These are phyloP conservation scores for Colletotrichum sp. DNA, from an alignment of 2,329 filamentous ascomycete species.

Conservation along the genomic window DNA sequence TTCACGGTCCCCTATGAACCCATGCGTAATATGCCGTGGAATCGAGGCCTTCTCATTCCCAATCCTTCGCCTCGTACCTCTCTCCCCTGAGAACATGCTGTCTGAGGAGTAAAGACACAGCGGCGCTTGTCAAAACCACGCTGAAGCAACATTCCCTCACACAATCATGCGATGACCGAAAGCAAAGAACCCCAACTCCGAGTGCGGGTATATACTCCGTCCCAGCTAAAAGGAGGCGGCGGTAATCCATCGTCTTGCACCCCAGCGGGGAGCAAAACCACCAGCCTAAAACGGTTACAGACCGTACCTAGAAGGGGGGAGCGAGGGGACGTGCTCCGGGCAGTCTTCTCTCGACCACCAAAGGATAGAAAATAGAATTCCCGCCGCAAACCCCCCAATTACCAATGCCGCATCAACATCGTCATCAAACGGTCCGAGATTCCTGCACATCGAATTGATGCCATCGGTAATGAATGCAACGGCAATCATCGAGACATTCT, in stretches of 20 bases:
- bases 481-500: not conserved
- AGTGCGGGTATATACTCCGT: conserved; percentile 3
- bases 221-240: not conserved
- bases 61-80: not conserved
- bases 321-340: not conserved
- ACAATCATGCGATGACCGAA: not conserved
- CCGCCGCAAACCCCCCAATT: not conserved
- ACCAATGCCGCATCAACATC: not conserved
- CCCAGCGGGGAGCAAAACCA: not conserved
- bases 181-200: not conserved
- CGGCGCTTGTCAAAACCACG: not conserved
- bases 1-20: not conserved
- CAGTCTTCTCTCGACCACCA: not conserved
- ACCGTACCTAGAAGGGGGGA: not conserved
- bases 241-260: not conserved
- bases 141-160: not conserved
- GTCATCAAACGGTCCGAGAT: not conserved
- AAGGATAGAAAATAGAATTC: not conserved
- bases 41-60: not conserved
- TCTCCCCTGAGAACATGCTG: not conserved
- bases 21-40: not conserved
- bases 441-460: not conserved
- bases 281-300: not conserved
- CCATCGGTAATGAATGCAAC: not conserved
- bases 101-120: not conserved